Percentiles rank a stretch among this genome's conserved stretches.
Conservation (phyloP, 176 grass and related monocot species). For the Juncus effusus region DNA sequence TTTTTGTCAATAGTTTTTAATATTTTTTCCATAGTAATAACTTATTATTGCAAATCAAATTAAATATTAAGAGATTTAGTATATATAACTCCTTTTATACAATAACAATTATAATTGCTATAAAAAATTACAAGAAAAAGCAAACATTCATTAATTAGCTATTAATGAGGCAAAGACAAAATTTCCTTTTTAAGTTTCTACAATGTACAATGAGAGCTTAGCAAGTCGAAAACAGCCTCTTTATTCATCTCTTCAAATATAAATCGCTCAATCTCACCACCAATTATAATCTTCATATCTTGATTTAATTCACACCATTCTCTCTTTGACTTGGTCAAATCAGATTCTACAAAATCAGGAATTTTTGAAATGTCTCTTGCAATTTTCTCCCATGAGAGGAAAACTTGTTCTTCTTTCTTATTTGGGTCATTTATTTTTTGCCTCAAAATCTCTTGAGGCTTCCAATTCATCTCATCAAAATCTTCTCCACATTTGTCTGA, state of each 20-base stretch:
- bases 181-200: constrained; percentile 4
- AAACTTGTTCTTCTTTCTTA: constrained; percentile 41
- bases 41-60: not conserved
- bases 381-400: constrained; percentile 52
- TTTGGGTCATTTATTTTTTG: not conserved
- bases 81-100: not conserved
- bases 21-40: not conserved
- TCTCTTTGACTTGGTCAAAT: constrained; percentile 41
- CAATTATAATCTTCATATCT: constrained; percentile 42
- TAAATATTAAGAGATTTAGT: constrained; percentile 10
- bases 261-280: constrained; percentile 57
- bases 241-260: constrained; percentile 87
- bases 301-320: constrained; percentile 42
- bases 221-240: constrained; percentile 58
- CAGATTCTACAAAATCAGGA: constrained; percentile 45
- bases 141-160: constrained; percentile 12
- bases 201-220: constrained; percentile 53
- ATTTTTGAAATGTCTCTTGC: constrained; percentile 52
- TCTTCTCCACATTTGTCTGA: constrained; percentile 43
- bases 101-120: no score
- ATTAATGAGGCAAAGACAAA: constrained; percentile 33
- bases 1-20: not conserved
- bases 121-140: not conserved
- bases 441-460: constrained; percentile 22
- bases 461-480: constrained; percentile 25